A percentile compares a stretch with the other conserved stretches of the same genome.
These are phyloP conservation scores for Xylaria cubensis DNA, from an alignment of 495 filamentous ascomycete genomes.

Conservation along the genomic window DNA sequence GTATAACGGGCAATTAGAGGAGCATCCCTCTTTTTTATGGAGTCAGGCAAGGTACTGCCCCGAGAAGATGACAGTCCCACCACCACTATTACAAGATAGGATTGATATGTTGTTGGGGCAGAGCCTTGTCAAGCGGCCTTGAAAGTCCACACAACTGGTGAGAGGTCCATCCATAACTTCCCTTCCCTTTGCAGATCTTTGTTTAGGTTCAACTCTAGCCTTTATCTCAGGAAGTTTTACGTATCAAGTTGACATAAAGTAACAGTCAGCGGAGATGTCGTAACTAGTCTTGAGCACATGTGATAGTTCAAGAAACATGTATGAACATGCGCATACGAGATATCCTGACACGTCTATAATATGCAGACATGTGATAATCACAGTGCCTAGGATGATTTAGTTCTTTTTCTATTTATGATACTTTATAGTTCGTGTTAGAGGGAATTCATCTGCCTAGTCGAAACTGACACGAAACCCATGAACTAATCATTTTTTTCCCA, in stretches of 20 bases:
- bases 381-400: neutral
- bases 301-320: neutral
- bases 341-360: neutral
- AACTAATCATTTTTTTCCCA: neutral
- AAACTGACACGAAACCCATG: neutral
- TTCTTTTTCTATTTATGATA: neutral
- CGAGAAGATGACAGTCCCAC: too few relatives aligned
- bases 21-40: neutral
- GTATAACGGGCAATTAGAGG: neutral
- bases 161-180: neutral
- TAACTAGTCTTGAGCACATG: neutral
- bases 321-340: neutral
- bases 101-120: too few relatives aligned
- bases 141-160: too few relatives aligned
- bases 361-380: neutral
- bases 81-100: too few relatives aligned
- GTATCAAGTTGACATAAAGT: too few relatives aligned
- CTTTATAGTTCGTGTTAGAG: neutral
- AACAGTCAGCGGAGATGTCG: neutral
- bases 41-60: neutral
- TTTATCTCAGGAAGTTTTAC: neutral
- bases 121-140: too few relatives aligned
- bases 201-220: neutral
- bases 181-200: neutral
- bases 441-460: neutral